Conservation (phyloP, 331 rosid genomes). For the Quercus lobata region DNA sequence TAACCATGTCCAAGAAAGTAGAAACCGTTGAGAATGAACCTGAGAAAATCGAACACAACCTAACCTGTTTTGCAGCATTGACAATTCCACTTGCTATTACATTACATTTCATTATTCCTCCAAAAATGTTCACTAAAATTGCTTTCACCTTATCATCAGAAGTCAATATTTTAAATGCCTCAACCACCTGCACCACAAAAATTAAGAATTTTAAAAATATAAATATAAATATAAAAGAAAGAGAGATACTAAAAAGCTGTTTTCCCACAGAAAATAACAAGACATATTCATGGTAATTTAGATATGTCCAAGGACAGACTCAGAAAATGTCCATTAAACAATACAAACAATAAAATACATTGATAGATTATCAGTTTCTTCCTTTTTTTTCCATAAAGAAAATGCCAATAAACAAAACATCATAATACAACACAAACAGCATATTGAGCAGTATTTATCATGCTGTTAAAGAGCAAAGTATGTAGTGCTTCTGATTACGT, state of each 20-base stretch:
- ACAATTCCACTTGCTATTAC: conserved; percentile 65
- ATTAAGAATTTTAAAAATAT: conserved; percentile 11
- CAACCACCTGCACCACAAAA: conserved; percentile 67
- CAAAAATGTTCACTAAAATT: conserved; percentile 63
- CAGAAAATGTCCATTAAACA: not conserved
- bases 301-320: not conserved
- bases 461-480: not conserved
- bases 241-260: not conserved
- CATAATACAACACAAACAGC: not conserved
- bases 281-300: not conserved
- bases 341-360: not conserved
- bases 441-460: not conserved
- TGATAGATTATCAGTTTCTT: not conserved
- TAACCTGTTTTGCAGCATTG: conserved; percentile 64
- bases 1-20: not conserved
- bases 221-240: too few species aligned
- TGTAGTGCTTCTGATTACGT: not conserved
- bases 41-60: not conserved
- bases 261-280: not conserved
- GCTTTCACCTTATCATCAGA: conserved; percentile 98
- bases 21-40: not conserved
- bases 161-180: conserved; percentile 95
- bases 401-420: not conserved
- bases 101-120: conserved; percentile 89
- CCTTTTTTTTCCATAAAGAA: too few species aligned